These are phyloP conservation scores for Pichia rugopelliculosa DNA, from an alignment of 805 yeast genomes.

Conservation along the genomic window DNA sequence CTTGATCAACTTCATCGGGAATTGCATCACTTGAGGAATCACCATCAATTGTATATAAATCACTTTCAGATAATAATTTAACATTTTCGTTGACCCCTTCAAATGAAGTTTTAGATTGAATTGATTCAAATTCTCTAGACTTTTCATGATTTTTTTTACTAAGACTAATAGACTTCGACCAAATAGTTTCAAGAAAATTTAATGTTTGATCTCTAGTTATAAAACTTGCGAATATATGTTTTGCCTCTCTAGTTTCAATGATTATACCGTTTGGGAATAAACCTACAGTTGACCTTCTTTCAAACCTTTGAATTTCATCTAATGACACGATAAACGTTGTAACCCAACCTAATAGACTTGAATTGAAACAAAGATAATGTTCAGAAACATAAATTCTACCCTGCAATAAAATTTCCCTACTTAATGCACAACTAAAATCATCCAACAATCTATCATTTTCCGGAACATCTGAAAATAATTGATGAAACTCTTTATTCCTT, in stretches of 20 bases:
- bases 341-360: constrained; percentile 86
- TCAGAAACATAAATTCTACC: constrained; percentile 83
- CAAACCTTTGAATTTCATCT: constrained; percentile 63
- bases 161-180: constrained; percentile 45
- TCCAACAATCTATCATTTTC: constrained; percentile 67
- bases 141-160: constrained; percentile 23
- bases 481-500: constrained; percentile 72
- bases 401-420: constrained; percentile 78
- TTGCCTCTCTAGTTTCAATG: constrained; percentile 54
- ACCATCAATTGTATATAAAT: constrained; percentile 27
- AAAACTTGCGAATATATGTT: constrained; percentile 82
- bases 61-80: constrained; percentile 21
- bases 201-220: constrained; percentile 72
- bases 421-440: constrained; percentile 85
- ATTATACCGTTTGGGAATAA: constrained; percentile 85
- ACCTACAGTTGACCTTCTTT: constrained; percentile 80
- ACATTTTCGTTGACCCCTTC: constrained; percentile 4
- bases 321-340: constrained; percentile 69
- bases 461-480: constrained; percentile 50
- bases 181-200: constrained; percentile 59
- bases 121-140: constrained; percentile 19
- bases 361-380: constrained; percentile 73
- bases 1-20: constrained; percentile 20
- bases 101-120: constrained; percentile 14
- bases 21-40: constrained; percentile 19